Base-by-base conservation (phyloP, 176 grass and related monocot genomes). In the Neostapfia colusana region DNA sequence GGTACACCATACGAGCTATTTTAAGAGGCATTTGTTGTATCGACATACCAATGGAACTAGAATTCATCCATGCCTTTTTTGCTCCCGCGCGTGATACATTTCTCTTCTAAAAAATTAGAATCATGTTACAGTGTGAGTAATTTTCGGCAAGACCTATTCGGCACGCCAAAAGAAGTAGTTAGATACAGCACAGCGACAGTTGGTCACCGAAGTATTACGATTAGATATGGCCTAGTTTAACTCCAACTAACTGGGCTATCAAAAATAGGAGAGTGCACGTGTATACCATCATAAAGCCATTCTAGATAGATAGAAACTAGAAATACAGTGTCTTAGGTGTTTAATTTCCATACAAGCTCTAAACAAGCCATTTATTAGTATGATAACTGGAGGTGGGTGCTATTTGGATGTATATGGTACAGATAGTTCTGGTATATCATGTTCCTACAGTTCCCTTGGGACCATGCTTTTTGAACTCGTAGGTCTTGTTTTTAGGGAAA, bases 201-300 rank as follows among this genome's bases (percentile, higher is more conserved):
- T 35, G 17, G 44, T 12, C 72, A 67, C 13, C 16, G 40, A 51
- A 51, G 39, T 75, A 37, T 48, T 10, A 75, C 20, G 20, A 67
- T n/a, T 48, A 13, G 38, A 58, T 75, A 82, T 67, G 13, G 61
- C 39, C 25, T 67, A 36, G 10, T 69, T 84, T 73, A 59, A 74
- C 40, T 38, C 2, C 0, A 51, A 72, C 72, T 46, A 49, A 58
- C 3, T 61, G 0, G 50, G 15, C 20, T 8, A 28, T 31, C 51
- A 45, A 45, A 39, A 69, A 45, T 79, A 57, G 38, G 37, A n/a
- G n/a, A n/a, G n/a, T n/a, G n/a, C n/a, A n/a, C n/a, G n/a, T 31
- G 3, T 3, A 31, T 31, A 31, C 31, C 31, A 31, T 31, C 31
- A 31, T 31, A 2, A 31, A 31, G 31, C 3, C 3, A 31, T 2